Evolutionary conservation across 176 grass and related monocot genomes (phyloP).

Genomic region (Triticum turgidum): DNA sequence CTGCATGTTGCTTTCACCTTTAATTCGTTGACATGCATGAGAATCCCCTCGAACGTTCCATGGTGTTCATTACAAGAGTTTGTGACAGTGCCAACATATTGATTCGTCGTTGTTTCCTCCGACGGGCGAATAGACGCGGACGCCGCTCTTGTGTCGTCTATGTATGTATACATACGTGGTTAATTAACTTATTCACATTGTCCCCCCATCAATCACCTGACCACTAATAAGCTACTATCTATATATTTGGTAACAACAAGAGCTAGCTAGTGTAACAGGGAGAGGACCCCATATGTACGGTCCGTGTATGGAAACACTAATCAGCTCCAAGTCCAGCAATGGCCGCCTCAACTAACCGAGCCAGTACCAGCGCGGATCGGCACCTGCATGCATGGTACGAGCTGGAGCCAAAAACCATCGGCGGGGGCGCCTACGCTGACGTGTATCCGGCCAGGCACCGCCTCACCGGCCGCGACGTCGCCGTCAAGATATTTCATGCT

Average conservation of each 20-base stretch:
- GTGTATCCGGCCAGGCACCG: conserved; percentile 7
- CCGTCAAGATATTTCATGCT: conserved; percentile 3
- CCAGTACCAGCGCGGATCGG: not conserved
- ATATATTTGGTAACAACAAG: not conserved
- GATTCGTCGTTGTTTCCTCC: not conserved
- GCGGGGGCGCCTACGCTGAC: not conserved
- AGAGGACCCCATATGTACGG: not conserved
- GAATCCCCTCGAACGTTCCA: not conserved
- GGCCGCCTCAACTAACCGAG: not conserved
- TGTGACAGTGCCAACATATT: not conserved
- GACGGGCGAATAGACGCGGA: not conserved
- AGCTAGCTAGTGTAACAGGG: not conserved
- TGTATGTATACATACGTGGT: not conserved
- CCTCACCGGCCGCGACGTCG: conserved; percentile 2
- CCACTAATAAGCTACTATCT: not conserved
- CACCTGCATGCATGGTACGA: not conserved
- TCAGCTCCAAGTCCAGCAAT: conserved; percentile 3
- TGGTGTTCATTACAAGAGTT: not conserved
- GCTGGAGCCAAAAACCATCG: not conserved
- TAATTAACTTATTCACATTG: too few species aligned
- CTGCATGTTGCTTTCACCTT: not conserved
- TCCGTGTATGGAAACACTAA: not conserved
- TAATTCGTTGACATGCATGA: not conserved
- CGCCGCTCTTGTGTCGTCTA: not conserved
- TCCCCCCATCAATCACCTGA: too few species aligned